These are phyloP conservation scores for Asterophora parasitica DNA, from an alignment of 768 basidiomycete genomes.

Conservation along the genomic window DNA sequence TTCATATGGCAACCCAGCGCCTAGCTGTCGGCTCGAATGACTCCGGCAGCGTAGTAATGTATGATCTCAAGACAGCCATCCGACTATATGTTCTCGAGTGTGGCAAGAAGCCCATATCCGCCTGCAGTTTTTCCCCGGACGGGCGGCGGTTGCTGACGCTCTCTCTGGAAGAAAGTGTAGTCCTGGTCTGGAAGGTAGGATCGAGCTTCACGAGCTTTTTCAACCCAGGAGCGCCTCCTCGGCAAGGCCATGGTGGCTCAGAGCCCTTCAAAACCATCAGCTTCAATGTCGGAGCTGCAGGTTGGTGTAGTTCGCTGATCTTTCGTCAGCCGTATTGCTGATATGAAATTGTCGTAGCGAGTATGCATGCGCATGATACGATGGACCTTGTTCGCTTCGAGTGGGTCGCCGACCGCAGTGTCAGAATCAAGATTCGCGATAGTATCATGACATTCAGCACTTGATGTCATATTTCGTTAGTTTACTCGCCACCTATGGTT, in stretches of 20 bases:
- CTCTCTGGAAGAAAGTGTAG: conserved; percentile 78
- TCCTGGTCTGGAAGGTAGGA: conserved; percentile 96
- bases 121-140: conserved; percentile 91
- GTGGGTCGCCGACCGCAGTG: conserved; percentile 82
- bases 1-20: conserved; percentile 81
- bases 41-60: conserved; percentile 85
- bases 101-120: conserved; percentile 75
- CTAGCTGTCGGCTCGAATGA: conserved; percentile 92
- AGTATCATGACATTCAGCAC: conserved; percentile 86
- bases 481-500: no score
- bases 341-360: conserved; percentile 18
- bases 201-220: conserved; percentile 86
- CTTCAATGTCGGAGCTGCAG: conserved; percentile 82
- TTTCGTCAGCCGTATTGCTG: background rate
- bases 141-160: conserved; percentile 85
- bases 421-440: conserved; percentile 77
- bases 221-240: conserved; percentile 84
- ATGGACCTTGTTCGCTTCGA: conserved; percentile 75
- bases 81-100: conserved; percentile 93
- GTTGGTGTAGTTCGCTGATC: conserved; percentile 35
- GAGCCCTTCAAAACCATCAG: conserved; percentile 85
- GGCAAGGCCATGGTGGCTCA: conserved; percentile 79
- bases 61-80: conserved; percentile 94
- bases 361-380: conserved; percentile 49
- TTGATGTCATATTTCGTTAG: background rate